Evolutionary conservation across 1,284 basidiomycete species (phyloP).

Genomic region (Stereum hirsutum): DNA sequence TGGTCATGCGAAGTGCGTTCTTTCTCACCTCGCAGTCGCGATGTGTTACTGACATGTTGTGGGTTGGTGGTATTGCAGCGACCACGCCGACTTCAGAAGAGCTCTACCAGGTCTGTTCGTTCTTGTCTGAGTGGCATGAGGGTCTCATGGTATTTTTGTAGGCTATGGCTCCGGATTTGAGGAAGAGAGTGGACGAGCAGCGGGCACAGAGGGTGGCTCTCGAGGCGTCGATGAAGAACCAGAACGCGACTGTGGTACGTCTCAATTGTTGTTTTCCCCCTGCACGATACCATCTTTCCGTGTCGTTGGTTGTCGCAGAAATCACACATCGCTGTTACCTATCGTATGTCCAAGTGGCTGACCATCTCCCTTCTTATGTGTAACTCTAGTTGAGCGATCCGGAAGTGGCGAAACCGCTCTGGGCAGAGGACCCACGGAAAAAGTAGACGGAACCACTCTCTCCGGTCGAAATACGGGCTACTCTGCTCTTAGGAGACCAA

Average conservation of each 20-base stretch:
- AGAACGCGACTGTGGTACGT: constrained; percentile 26
- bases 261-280: too few species aligned
- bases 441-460: too few species aligned
- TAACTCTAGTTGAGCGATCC: too few species aligned
- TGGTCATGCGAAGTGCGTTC: constrained; percentile 53
- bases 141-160: constrained; percentile 17
- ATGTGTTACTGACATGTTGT: not conserved
- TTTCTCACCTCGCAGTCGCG: not conserved
- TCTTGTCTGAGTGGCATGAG: not conserved
- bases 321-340: too few species aligned
- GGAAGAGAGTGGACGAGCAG: constrained; percentile 54
- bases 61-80: constrained; percentile 23
- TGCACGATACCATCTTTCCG: not conserved
- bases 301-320: not conserved
- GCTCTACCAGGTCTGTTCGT: constrained; percentile 37
- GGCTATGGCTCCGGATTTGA: constrained; percentile 62
- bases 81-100: constrained; percentile 54
- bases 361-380: too few species aligned
- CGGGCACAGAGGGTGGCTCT: constrained; percentile 44
- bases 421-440: constrained; percentile 4
- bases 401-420: constrained; percentile 10
- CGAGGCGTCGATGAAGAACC: constrained; percentile 45
- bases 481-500: too few species aligned
- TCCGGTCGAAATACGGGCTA: too few species aligned
- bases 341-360: too few species aligned